Conservation (phyloP, 371 early-diverging fungal genomes). For the Thermomucor indicae-seudaticae region DNA sequence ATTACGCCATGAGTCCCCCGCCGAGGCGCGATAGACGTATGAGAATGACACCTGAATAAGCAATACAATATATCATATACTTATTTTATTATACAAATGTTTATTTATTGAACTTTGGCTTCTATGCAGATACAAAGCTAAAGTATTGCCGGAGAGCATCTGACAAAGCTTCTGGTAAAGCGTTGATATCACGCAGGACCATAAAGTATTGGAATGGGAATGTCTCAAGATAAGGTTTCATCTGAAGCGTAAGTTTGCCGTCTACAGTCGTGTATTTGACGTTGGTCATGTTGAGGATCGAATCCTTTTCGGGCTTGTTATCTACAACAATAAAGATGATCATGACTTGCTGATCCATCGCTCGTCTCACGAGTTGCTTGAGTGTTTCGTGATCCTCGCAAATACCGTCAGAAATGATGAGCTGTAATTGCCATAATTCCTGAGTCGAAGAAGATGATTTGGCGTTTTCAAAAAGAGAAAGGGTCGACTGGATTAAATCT, state of each 20-base stretch:
- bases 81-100: no score
- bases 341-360: constrained; percentile 87
- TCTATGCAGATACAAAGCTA: constrained; percentile 42
- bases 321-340: constrained; percentile 95
- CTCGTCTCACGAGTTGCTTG: constrained; percentile 74
- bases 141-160: constrained; percentile 96
- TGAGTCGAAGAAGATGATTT: constrained; percentile 46
- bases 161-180: constrained; percentile 84
- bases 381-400: constrained; percentile 90
- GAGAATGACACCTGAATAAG: no score
- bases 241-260: constrained; percentile 66
- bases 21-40: no score
- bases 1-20: no score
- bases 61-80: no score
- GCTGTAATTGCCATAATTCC: constrained; percentile 94
- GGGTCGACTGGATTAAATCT: constrained; percentile 76
- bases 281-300: constrained; percentile 83
- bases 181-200: constrained; percentile 83
- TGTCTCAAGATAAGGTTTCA: constrained; percentile 90
- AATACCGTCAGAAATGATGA: constrained; percentile 96
- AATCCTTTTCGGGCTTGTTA: constrained; percentile 78
- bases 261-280: constrained; percentile 71
- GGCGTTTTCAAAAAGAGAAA: constrained; percentile 72
- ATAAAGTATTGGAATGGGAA: constrained; percentile 98
- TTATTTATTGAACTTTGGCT: no score